Percentiles rank a stretch among this genome's conserved stretches.
Conservation (phyloP, 148 eudicot species). For the Nepenthes mirabilis region DNA sequence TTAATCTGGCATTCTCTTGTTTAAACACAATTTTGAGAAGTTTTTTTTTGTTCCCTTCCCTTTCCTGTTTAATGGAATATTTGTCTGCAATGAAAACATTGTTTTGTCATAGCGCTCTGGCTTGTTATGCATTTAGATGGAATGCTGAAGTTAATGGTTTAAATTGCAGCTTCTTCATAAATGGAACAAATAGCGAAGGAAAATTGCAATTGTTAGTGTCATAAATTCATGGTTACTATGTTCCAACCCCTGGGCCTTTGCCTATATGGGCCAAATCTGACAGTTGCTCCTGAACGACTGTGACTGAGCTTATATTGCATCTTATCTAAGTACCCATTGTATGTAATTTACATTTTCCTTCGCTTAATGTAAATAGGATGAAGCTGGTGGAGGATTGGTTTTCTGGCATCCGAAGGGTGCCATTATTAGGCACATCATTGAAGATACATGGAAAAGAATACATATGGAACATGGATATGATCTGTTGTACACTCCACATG, state of each 20-base stretch:
- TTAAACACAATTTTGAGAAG: no score
- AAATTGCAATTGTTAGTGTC: not conserved
- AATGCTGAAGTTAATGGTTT: not conserved
- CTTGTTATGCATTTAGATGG: no score
- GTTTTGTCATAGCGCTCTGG: no score
- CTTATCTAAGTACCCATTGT: not conserved
- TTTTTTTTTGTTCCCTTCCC: no score
- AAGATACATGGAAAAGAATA: conserved; percentile 86
- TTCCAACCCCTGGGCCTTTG: not conserved
- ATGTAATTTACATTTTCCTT: not conserved
- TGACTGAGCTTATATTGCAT: no score
- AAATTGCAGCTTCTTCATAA: no score
- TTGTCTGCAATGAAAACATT: no score
- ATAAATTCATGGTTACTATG: not conserved
- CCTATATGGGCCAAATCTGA: not conserved
- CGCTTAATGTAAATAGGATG: conserved; percentile 46
- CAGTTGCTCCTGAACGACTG: no score
- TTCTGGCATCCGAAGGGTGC: conserved; percentile 99
- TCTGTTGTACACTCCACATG: conserved; percentile 94
- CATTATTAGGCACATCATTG: conserved; percentile 78
- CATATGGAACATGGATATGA: conserved; percentile 84
- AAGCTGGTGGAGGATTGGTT: conserved; percentile 98
- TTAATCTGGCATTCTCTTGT: no score
- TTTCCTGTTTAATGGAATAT: no score
- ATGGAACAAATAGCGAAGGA: no score